These are phyloP conservation scores for Ascochyta rabiei DNA, from an alignment of 2,329 filamentous ascomycete species.

Conservation along the genomic window DNA sequence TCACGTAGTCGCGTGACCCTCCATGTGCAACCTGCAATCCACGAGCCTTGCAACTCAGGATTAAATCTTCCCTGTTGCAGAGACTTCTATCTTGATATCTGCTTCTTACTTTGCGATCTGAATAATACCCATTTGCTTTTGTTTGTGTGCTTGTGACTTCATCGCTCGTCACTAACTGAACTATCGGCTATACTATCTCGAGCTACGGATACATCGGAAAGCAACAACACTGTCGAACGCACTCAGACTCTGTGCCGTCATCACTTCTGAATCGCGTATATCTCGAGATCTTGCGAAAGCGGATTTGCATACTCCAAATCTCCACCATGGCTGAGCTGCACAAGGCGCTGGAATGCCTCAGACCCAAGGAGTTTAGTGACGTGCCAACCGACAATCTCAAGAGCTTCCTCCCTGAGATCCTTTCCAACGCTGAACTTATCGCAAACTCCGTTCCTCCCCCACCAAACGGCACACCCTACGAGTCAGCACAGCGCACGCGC, in stretches of 20 bases:
- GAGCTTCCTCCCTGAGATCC: conserved; percentile 49
- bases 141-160: conserved; percentile 7
- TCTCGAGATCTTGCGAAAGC: not conserved
- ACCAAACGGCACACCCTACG: conserved; percentile 53
- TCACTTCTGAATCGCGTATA: not conserved
- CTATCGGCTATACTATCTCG: not conserved
- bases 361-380: conserved; percentile 53
- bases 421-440: conserved; percentile 69
- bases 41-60: conserved; percentile 7
- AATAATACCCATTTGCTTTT: conserved; percentile 2
- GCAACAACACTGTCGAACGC: not conserved
- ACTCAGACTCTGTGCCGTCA: not conserved
- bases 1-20: conserved; percentile 5
- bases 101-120: not conserved
- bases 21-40: conserved; percentile 1
- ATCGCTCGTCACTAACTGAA: conserved; percentile 3
- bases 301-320: not conserved
- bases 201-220: conserved; percentile 15
- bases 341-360: conserved; percentile 52
- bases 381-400: conserved; percentile 52
- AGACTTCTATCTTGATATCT: not conserved
- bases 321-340: conserved; percentile 49
- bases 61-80: not conserved
- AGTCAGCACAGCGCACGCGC: conserved; percentile 60
- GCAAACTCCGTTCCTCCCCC: conserved; percentile 75